Evolutionary conservation across 2,329 filamentous ascomycete species (phyloP).

Genomic region (Diaporthe vexans): DNA sequence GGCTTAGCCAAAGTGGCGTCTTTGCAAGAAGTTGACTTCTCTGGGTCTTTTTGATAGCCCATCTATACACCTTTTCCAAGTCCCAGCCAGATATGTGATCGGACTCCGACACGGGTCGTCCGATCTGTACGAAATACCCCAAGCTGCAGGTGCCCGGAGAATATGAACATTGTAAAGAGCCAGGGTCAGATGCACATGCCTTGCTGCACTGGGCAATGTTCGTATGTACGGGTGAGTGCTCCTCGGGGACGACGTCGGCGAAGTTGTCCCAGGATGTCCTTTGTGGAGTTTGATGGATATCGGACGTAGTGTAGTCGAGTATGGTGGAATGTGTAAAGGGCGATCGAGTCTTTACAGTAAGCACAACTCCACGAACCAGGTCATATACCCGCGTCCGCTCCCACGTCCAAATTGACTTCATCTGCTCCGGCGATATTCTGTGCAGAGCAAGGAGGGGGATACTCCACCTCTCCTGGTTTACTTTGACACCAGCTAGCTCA

Average conservation of each 20-base stretch:
- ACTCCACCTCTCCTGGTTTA: constrained; percentile 5
- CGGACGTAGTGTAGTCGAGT: not conserved
- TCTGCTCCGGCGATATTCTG: constrained; percentile 1
- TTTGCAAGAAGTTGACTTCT: not conserved
- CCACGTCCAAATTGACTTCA: constrained; percentile 6
- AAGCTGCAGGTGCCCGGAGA: not conserved
- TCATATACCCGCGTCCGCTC: constrained; percentile 10
- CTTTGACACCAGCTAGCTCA: not conserved
- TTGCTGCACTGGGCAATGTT: not conserved
- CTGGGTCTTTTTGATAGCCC: not conserved
- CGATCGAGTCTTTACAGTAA: too few relatives aligned
- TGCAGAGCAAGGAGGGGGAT: constrained; percentile 5
- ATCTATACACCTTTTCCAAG: not conserved
- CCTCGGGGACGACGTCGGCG: not conserved
- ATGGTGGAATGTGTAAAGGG: not conserved
- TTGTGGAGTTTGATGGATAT: not conserved
- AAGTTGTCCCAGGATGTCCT: not conserved
- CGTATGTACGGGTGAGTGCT: not conserved
- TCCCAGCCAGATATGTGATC: not conserved
- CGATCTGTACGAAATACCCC: constrained; percentile 10
- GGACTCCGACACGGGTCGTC: not conserved
- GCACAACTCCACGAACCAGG: not conserved
- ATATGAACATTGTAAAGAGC: not conserved
- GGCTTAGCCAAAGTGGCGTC: constrained; percentile 8
- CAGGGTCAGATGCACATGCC: not conserved